Evolutionary conservation across 2,329 filamentous ascomycete genomes (phyloP).

Genomic region (Fusarium sp.): DNA sequence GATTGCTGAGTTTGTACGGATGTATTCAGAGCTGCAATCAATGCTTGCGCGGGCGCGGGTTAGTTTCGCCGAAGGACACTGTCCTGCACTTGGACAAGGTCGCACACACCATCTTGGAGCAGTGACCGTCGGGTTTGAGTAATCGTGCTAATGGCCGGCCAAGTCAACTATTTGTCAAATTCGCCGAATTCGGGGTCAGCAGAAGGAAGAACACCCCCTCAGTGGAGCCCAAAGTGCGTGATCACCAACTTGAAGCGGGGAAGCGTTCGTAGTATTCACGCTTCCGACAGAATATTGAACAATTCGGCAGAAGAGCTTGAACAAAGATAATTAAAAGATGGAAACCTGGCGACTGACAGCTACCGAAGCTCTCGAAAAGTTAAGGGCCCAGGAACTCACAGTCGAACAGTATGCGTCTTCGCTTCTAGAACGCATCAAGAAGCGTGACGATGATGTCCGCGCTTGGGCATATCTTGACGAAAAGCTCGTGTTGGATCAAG

Average conservation of each 20-base stretch:
- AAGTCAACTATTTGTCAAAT: neutral
- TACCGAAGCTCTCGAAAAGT: constrained; percentile 56
- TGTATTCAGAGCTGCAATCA: too few species aligned
- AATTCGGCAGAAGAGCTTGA: neutral
- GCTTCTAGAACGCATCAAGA: constrained; percentile 61
- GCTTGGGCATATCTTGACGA: constrained; percentile 67
- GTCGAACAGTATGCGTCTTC: constrained; percentile 67
- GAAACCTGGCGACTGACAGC: constrained; percentile 54
- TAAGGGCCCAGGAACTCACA: constrained; percentile 60
- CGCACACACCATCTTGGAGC: too few species aligned
- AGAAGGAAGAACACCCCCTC: neutral
- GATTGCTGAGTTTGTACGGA: too few species aligned
- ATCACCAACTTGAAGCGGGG: constrained; percentile 3
- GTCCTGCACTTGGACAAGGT: too few species aligned
- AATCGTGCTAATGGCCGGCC: neutral
- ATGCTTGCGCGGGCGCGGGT: too few species aligned
- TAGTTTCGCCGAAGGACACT: too few species aligned
- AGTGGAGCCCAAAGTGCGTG: neutral
- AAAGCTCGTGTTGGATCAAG: constrained; percentile 62
- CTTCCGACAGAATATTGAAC: neutral
- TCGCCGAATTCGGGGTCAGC: neutral
- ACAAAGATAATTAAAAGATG: neutral
- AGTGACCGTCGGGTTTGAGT: too few species aligned
- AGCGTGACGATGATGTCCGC: constrained; percentile 61
- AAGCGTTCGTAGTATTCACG: neutral